Evolutionary conservation across 495 filamentous ascomycete species (phyloP).

Genomic region (Hypomontagnella monticulosa): DNA sequence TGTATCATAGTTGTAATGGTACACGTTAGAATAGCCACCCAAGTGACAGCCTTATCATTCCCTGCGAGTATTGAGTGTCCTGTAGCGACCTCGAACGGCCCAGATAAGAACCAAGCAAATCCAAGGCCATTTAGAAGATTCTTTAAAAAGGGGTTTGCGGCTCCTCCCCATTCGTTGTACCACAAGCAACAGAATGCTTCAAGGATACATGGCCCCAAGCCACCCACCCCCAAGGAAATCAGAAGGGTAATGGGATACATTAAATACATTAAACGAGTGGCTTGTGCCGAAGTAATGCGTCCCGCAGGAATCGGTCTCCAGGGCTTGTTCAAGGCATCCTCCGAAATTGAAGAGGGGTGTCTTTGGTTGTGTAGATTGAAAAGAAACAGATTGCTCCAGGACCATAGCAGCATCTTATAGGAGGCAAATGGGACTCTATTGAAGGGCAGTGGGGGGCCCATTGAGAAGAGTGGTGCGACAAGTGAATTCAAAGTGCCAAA

Average conservation of each 20-base stretch:
- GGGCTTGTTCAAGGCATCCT: neutral
- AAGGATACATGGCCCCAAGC: constrained; percentile 41
- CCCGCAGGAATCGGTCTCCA: neutral
- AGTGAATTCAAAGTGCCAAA: neutral
- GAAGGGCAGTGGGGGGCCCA: neutral
- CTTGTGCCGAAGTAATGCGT: constrained; percentile 42
- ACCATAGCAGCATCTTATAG: neutral
- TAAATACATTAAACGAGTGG: constrained; percentile 43
- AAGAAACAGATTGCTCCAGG: neutral
- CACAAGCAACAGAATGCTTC: constrained; percentile 54
- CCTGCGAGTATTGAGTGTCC: constrained; percentile 4
- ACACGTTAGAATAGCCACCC: constrained; percentile 51
- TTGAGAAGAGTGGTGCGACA: neutral
- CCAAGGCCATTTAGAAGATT: constrained; percentile 55
- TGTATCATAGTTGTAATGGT: constrained; percentile 56
- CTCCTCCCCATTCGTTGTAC: constrained; percentile 57
- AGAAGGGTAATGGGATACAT: neutral
- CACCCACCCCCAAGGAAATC: constrained; percentile 12
- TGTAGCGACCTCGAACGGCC: constrained; percentile 16
- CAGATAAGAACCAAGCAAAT: constrained; percentile 43
- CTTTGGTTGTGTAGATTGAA: neutral
- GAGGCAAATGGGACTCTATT: neutral
- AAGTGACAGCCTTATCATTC: constrained; percentile 37
- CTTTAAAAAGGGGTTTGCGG: constrained; percentile 48
- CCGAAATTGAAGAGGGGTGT: neutral